These are phyloP conservation scores for Pythium insidiosum DNA, from an alignment of 352 stramenopile genomes.

Conservation along the genomic window DNA sequence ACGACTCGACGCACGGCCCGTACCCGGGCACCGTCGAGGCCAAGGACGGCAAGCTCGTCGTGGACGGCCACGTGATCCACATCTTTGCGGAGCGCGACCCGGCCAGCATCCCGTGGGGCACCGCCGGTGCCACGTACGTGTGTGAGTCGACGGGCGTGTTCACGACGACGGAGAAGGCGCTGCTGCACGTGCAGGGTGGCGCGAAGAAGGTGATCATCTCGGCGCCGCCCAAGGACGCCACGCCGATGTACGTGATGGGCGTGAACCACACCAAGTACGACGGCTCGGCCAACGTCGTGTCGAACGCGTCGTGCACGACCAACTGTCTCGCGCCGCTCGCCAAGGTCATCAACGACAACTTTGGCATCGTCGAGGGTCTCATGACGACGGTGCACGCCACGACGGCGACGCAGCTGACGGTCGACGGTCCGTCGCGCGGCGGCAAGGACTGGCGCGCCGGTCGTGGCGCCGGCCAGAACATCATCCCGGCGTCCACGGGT, in stretches of 20 bases:
- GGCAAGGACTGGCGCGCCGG: conserved; percentile 94
- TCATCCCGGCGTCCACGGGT: conserved; percentile 89
- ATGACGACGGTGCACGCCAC: conserved; percentile 41
- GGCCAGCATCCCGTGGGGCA: conserved; percentile 66
- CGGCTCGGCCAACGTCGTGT: conserved; percentile 66
- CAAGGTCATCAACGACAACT: conserved; percentile 60
- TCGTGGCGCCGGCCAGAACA: conserved; percentile 87
- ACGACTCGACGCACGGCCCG: conserved; percentile 93
- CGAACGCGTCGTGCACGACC: conserved; percentile 73
- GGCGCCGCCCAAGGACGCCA: conserved; percentile 88
- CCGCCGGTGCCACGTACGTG: conserved; percentile 88
- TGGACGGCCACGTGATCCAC: conserved; percentile 36
- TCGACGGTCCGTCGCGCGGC: conserved; percentile 90
- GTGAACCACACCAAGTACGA: conserved; percentile 93
- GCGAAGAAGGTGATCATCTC: conserved; percentile 97
- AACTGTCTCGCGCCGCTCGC: conserved; percentile 57
- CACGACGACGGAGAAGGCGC: conserved; percentile 83
- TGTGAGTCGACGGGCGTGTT: conserved; percentile 96
- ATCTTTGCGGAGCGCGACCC: conserved; percentile 39
- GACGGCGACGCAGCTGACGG: conserved; percentile 89
- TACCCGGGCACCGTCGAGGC: conserved; percentile 85
- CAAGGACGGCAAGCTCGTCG: conserved; percentile 73
- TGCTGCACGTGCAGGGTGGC: conserved; percentile 83
- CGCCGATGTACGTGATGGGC: conserved; percentile 95
- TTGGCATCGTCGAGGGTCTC: conserved; percentile 39